Percentiles rank a stretch among this genome's conserved stretches.
Evolutionary conservation across 1,139 yeast genomes (phyloP).

Genomic region (Casaregolazyma suthepensis): DNA sequence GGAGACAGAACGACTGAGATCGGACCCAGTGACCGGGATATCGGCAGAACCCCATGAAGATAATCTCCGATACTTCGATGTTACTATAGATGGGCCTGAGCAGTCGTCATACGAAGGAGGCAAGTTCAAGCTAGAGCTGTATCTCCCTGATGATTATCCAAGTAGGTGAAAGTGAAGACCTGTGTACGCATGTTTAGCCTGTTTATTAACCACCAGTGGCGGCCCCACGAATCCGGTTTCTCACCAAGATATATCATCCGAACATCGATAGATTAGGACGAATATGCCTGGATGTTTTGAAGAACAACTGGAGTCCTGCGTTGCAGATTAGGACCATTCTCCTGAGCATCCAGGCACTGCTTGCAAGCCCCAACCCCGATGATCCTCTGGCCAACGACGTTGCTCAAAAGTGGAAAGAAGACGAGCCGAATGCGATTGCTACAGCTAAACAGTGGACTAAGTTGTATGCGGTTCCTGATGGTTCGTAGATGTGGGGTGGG

Average conservation of each 20-base stretch:
- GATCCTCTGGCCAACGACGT: slow-evolving; percentile 98
- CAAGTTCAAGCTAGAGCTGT: slow-evolving; percentile 66
- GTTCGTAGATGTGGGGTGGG: neutral
- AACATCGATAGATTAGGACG: slow-evolving; percentile 93
- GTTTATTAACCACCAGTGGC: slow-evolving; percentile 41
- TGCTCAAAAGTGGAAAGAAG: slow-evolving; percentile 91
- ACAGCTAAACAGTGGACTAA: slow-evolving; percentile 89
- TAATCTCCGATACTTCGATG: slow-evolving; percentile 84
- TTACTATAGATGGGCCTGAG: slow-evolving; percentile 82
- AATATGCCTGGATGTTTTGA: slow-evolving; percentile 89
- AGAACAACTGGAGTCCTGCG: slow-evolving; percentile 97
- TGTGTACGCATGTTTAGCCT: neutral
- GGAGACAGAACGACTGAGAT: slow-evolving; percentile 87
- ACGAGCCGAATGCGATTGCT: slow-evolving; percentile 70
- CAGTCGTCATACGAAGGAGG: slow-evolving; percentile 83
- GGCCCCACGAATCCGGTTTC: slow-evolving; percentile 88
- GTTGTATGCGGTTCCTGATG: slow-evolving; percentile 44
- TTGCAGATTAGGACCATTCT: slow-evolving; percentile 91
- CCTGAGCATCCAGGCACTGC: slow-evolving; percentile 83
- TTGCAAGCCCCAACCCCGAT: slow-evolving; percentile 96
- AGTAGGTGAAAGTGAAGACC: slow-evolving; percentile 25
- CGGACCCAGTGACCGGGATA: slow-evolving; percentile 97
- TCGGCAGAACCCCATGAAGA: slow-evolving; percentile 90
- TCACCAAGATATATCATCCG: slow-evolving; percentile 93
- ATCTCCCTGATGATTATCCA: slow-evolving; percentile 84